Evolutionary conservation across 192 early-diverging fungal species (phyloP).

Genomic region (Entomortierella parvispora): DNA sequence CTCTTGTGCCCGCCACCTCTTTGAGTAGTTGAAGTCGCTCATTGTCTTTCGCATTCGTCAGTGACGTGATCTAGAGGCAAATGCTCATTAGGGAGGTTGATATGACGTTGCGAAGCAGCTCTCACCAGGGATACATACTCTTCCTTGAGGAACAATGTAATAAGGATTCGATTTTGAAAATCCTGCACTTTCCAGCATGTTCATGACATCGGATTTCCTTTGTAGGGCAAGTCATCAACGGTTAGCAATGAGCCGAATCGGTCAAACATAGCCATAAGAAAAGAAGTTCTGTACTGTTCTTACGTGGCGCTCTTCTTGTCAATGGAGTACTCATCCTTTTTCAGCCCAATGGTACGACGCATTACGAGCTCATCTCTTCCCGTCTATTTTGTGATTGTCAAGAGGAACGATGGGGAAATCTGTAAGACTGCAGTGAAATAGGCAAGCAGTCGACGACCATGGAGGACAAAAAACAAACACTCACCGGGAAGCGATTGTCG

Average conservation of each 20-base stretch:
- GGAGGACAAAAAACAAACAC: too few species aligned
- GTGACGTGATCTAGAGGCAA: slow-evolving; percentile 73
- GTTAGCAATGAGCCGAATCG: neutral
- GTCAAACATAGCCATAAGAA: neutral
- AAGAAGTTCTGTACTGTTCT: neutral
- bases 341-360: slow-evolving; percentile 93
- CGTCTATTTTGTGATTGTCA: slow-evolving; percentile 61
- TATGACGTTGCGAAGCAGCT: neutral
- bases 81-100: neutral
- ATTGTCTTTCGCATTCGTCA: slow-evolving; percentile 94
- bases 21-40: slow-evolving; percentile 93
- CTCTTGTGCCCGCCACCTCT: slow-evolving; percentile 96
- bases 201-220: slow-evolving; percentile 93
- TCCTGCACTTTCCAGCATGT: slow-evolving; percentile 93
- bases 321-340: slow-evolving; percentile 98
- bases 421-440: too few species aligned
- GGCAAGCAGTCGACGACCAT: too few species aligned
- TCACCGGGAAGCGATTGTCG: slow-evolving; percentile 93
- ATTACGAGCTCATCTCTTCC: slow-evolving; percentile 91
- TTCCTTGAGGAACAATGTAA: slow-evolving; percentile 98
- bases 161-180: slow-evolving; percentile 98
- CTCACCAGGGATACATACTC: slow-evolving; percentile 58
- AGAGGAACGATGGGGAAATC: too few species aligned
- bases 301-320: slow-evolving; percentile 92
- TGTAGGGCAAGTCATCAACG: neutral